Conservation (phyloP, 768 basidiomycete species). For the Boletus pseudo-olivaceus region DNA sequence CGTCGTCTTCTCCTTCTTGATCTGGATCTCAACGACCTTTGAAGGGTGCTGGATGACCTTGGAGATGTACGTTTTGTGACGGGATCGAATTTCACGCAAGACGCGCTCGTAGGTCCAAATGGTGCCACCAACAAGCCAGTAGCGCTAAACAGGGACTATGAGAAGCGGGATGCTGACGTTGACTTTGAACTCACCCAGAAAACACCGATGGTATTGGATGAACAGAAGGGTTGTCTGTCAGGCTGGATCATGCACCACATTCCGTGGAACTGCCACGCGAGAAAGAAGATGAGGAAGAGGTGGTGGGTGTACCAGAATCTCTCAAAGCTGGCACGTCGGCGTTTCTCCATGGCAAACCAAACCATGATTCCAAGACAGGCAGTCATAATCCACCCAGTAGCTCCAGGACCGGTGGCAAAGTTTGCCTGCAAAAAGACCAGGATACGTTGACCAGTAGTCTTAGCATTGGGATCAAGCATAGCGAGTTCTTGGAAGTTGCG, state of each 20-base stretch:
- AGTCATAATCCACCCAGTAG: slow-evolving; percentile 89
- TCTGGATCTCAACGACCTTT: slow-evolving; percentile 91
- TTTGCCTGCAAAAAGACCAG: slow-evolving; percentile 74
- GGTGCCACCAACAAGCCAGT: slow-evolving; percentile 84
- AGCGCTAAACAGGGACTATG: slow-evolving; percentile 49
- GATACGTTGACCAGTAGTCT: slow-evolving; percentile 50
- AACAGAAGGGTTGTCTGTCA: slow-evolving; percentile 85
- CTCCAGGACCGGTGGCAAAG: slow-evolving; percentile 78
- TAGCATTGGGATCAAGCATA: slow-evolving; percentile 49
- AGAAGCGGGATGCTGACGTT: not conserved
- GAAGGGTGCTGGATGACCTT: slow-evolving; percentile 96
- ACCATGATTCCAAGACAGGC: slow-evolving; percentile 72
- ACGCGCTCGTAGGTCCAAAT: slow-evolving; percentile 88
- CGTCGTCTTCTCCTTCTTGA: slow-evolving; percentile 91
- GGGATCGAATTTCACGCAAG: slow-evolving; percentile 86
- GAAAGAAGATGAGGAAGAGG: slow-evolving; percentile 89
- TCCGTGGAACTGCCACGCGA: slow-evolving; percentile 91
- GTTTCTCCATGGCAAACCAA: slow-evolving; percentile 81
- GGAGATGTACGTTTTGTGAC: slow-evolving; percentile 88
- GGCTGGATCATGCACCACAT: slow-evolving; percentile 98
- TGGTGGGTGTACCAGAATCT: slow-evolving; percentile 88
- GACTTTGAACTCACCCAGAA: slow-evolving; percentile 73
- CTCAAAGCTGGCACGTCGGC: slow-evolving; percentile 76
- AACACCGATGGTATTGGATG: slow-evolving; percentile 79
- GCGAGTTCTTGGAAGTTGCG: slow-evolving; percentile 76